Evolutionary conservation across 2,329 filamentous ascomycete genomes (phyloP).

Genomic region (Teratosphaeria viscida): DNA sequence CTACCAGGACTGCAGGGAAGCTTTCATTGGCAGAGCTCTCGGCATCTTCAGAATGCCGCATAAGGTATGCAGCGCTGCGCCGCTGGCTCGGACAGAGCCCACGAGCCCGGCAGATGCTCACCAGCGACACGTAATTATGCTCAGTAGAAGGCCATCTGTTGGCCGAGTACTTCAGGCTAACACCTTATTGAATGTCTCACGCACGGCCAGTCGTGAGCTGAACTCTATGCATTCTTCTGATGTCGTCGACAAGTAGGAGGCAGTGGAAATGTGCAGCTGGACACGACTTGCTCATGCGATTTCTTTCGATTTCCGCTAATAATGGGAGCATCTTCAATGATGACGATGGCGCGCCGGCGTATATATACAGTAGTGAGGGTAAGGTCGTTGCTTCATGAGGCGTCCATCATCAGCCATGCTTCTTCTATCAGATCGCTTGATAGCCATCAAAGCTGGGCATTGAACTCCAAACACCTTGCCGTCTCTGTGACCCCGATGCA

Average conservation of each 20-base stretch:
- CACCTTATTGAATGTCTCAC: background rate
- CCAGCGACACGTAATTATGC: background rate
- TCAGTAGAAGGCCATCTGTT: background rate
- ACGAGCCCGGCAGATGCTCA: background rate
- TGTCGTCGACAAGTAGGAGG: background rate
- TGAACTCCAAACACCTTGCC: background rate
- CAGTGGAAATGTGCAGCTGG: background rate
- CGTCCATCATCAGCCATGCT: background rate
- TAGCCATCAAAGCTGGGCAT: background rate
- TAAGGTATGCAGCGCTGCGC: no score
- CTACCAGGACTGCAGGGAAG: background rate
- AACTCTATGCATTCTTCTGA: background rate
- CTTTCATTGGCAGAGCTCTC: background rate
- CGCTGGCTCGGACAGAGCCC: background rate
- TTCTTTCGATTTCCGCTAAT: background rate
- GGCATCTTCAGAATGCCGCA: background rate
- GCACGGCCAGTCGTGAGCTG: background rate
- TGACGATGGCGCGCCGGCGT: background rate
- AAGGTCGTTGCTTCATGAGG: background rate
- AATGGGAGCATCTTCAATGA: background rate
- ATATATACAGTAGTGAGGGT: background rate
- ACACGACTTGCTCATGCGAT: background rate
- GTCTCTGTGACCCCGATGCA: background rate
- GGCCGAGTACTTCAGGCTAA: background rate
- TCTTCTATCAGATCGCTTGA: background rate